A percentile compares a stretch with the other conserved stretches of the same genome.
These are phyloP conservation scores for Onygenales sp. DNA, from an alignment of 2,329 filamentous ascomycete species.

Conservation along the genomic window DNA sequence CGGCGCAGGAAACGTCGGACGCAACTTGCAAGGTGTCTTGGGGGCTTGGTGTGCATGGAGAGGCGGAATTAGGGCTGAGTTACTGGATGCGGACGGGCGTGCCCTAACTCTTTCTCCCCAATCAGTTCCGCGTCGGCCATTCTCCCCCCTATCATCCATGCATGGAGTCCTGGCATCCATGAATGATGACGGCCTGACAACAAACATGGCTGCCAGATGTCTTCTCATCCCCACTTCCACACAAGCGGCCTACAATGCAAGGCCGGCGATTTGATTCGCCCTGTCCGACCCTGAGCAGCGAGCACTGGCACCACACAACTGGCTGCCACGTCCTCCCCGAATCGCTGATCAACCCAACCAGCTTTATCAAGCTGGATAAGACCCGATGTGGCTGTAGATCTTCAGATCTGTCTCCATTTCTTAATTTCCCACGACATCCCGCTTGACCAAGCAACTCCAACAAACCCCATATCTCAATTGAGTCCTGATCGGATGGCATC, in stretches of 20 bases:
- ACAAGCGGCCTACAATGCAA: background rate
- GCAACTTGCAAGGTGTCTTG: background rate
- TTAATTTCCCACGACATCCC: background rate
- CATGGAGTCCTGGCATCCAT: too few species aligned
- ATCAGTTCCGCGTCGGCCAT: too few species aligned
- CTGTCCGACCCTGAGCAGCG: background rate
- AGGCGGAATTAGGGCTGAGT: too few species aligned
- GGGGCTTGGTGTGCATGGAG: background rate
- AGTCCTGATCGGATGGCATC: background rate
- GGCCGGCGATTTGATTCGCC: background rate
- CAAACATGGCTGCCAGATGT: too few species aligned
- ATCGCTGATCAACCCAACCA: background rate
- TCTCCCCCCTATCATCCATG: too few species aligned
- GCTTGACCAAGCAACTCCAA: background rate
- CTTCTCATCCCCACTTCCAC: too few species aligned
- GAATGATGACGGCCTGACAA: too few species aligned
- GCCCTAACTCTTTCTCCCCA: too few species aligned
- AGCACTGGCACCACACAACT: background rate
- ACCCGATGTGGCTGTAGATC: conserved; percentile 3
- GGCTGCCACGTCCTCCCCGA: background rate
- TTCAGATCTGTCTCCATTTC: background rate
- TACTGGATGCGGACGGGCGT: too few species aligned
- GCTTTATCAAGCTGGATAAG: background rate
- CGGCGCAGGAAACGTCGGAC: background rate
- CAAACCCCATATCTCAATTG: background rate